These are phyloP conservation scores for Termitomyces heimii DNA, from an alignment of 768 basidiomycete genomes.

Conservation along the genomic window DNA sequence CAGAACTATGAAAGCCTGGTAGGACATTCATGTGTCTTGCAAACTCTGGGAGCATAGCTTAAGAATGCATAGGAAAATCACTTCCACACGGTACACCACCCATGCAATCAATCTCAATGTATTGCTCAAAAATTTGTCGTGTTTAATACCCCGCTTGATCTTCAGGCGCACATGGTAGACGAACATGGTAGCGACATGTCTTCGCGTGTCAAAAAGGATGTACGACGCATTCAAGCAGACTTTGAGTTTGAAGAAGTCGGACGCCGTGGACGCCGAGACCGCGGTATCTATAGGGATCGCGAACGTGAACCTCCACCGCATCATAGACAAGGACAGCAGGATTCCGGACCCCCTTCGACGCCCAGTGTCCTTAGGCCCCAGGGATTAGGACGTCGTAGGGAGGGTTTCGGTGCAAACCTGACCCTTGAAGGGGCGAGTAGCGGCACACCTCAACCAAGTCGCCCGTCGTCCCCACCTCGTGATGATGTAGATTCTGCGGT, in stretches of 20 bases:
- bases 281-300: conserved; percentile 36
- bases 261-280: conserved; percentile 35
- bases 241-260: conserved; percentile 55
- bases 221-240: conserved; percentile 63
- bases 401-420: conserved; percentile 56
- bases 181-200: conserved; percentile 75
- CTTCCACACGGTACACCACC: conserved; percentile 69
- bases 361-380: conserved; percentile 16
- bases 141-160: conserved; percentile 80
- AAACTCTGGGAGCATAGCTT: not conserved
- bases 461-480: conserved; percentile 33
- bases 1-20: conserved; percentile 74
- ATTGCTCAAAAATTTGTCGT: conserved; percentile 91
- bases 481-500: conserved; percentile 48
- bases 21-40: conserved; percentile 16
- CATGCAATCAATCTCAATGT: conserved; percentile 71
- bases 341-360: conserved; percentile 6
- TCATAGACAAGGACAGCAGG: conserved; percentile 19
- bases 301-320: conserved; percentile 34
- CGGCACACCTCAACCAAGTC: conserved; percentile 20
- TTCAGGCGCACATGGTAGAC: conserved; percentile 87
- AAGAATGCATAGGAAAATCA: conserved; percentile 54
- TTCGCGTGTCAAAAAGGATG: conserved; percentile 62
- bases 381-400: conserved; percentile 43
- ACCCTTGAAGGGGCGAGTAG: conserved; percentile 29